Base-by-base conservation (phyloP, 139 green algal genomes). In the Chlamydomonas incerta region DNA sequence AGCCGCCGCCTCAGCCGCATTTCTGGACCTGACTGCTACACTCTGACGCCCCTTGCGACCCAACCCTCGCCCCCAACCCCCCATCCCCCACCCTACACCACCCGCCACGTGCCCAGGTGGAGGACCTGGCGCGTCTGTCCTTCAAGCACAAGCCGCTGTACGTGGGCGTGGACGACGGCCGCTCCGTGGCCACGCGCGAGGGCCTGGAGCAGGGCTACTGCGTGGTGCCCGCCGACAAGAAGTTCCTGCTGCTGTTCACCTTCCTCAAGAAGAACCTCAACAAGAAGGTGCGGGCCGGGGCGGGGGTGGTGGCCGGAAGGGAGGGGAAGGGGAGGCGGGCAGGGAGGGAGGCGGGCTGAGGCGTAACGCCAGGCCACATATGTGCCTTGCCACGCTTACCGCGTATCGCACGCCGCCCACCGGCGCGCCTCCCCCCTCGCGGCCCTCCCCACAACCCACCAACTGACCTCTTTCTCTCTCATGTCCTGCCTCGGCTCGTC, bases 201-300 rank as follows among this genome's bases (percentile, higher is more conserved):
- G 96, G 96, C 1, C 89, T 99, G 84, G 97, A 99, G 92, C 96
- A 99, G 93, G 98, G 97, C 74, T 99, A 99, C 92, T 98, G 94
- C 72, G 93, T 99, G 31, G 96, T 98, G 31, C 92, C 95, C 29
- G 93, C 92, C 31, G 95, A 97, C 74, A 95, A 98, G 87, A 94
- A 97, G 75, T 98, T 99, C 91, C 91, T 99, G 88, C 94, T 99
- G 74, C 95, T 99, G 28, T 99, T 99, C 94, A 99, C 97, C 21
- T 99, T 99, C 90, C 92, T 99, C 55, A 98, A 98, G 90, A 98
- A 97, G 90, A 99, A 99, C 87, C 58, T 94, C 74, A 96, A 95
- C 82, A 99, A 99, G 90, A 99, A 99, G 95, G 96, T 97, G 75
- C n/a, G n/a, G n/a, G n/a, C n/a, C n/a, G n/a, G n/a, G n/a, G n/a